phyloP scores from a whole-genome alignment of 2,329 filamentous ascomycete genomes.

The Aspergillus persii region DNA sequence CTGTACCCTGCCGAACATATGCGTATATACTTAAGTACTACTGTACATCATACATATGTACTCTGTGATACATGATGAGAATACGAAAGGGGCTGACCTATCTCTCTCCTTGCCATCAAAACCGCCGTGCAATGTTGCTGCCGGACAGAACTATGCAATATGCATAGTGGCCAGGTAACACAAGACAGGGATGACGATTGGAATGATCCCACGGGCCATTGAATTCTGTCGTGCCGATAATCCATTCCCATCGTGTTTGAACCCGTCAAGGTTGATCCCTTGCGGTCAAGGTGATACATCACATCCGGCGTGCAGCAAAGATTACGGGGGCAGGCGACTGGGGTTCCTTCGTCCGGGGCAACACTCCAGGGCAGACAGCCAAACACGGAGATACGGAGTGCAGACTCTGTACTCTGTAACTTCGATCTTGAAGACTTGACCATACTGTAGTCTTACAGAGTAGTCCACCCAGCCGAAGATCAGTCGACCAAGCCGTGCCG shows the following conservation, averaged over 20 bases:
- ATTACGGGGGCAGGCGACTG: neutral
- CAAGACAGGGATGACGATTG: neutral
- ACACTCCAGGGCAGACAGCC: no score
- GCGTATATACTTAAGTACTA: no score
- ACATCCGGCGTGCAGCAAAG: neutral
- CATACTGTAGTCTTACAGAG: neutral
- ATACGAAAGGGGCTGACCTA: neutral
- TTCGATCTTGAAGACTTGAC: neutral
- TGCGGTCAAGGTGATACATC: constrained; percentile 4
- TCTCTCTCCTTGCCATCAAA: neutral
- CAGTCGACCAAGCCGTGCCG: neutral
- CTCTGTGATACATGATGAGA: neutral
- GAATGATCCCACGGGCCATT: neutral
- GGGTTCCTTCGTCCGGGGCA: neutral
- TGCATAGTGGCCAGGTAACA: neutral
- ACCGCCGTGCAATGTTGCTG: no score
- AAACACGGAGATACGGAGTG: no score
- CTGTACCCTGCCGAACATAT: no score
- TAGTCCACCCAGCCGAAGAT: neutral
- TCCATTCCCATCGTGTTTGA: constrained; percentile 1
- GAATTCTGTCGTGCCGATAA: neutral
- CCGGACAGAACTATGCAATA: no score
- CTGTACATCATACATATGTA: no score
- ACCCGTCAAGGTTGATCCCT: constrained; percentile 4
- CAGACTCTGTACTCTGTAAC: no score